Conservation (phyloP, 805 yeast genomes). For the Brettanomyces bruxellensis region DNA sequence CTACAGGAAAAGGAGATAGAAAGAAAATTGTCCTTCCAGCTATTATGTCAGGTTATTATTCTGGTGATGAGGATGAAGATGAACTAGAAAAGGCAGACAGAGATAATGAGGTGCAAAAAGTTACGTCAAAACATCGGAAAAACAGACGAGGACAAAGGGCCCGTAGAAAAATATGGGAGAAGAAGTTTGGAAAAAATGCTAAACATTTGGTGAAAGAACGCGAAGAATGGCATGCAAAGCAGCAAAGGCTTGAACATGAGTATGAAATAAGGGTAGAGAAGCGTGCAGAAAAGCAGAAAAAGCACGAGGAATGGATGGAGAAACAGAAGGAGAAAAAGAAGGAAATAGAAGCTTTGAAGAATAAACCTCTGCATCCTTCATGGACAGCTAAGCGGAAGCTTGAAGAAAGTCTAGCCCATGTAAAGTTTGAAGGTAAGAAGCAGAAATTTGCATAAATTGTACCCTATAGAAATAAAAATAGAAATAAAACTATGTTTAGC, state of each 20-base stretch:
- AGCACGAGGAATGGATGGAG: constrained; percentile 8
- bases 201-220: constrained; percentile 66
- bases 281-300: constrained; percentile 45
- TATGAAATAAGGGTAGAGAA: constrained; percentile 65
- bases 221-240: constrained; percentile 43
- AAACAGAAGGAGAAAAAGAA: constrained; percentile 8
- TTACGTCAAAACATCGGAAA: constrained; percentile 47
- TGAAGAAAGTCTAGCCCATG: constrained; percentile 55
- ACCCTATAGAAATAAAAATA: neutral
- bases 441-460: constrained; percentile 49
- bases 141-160: constrained; percentile 97
- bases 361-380: constrained; percentile 70
- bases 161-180: constrained; percentile 93
- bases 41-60: constrained; percentile 69
- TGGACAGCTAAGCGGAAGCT: constrained; percentile 87
- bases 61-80: constrained; percentile 70
- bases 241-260: constrained; percentile 52
- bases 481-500: neutral
- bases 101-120: constrained; percentile 42
- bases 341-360: constrained; percentile 10
- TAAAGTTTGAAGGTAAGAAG: constrained; percentile 78
- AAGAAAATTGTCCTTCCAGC: constrained; percentile 36
- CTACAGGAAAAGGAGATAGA: constrained; percentile 3
- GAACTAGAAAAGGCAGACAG: constrained; percentile 29
- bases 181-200: constrained; percentile 78